Percentiles rank a stretch among this genome's conserved stretches.
Conservation (phyloP, 192 early-diverging fungal genomes). For the Entomortierella beljakovae region DNA sequence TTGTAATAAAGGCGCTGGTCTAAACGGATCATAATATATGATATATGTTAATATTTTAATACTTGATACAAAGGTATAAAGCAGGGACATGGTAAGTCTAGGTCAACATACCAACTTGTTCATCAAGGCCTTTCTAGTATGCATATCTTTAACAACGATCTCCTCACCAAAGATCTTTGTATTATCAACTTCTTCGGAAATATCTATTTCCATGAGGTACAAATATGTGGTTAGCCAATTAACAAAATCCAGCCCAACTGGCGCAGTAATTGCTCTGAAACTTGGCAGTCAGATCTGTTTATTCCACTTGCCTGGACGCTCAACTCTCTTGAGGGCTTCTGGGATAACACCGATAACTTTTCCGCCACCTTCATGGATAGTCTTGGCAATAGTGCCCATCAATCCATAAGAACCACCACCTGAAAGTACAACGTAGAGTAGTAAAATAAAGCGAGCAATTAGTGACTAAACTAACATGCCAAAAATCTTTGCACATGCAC, state of each 20-base stretch:
- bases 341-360: constrained; percentile 84
- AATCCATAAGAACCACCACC: constrained; percentile 75
- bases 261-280: no score
- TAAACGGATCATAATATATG: no score
- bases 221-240: no score
- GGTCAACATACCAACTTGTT: constrained; percentile 64
- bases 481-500: not conserved
- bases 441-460: not conserved
- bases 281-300: not conserved
- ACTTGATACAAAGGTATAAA: not conserved
- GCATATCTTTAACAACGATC: constrained; percentile 84
- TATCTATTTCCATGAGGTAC: constrained; percentile 1
- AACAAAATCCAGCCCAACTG: no score
- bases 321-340: constrained; percentile 62
- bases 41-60: no score
- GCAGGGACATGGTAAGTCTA: not conserved
- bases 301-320: constrained; percentile 45
- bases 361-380: constrained; percentile 69
- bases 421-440: constrained; percentile 15
- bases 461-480: constrained; percentile 10
- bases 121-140: constrained; percentile 83
- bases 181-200: constrained; percentile 28
- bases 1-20: constrained; percentile 79
- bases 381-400: constrained; percentile 87
- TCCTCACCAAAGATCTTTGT: constrained; percentile 58